These are phyloP conservation scores for Rhodotorula sp. DNA, from an alignment of 1,284 basidiomycete species.

Conservation along the genomic window DNA sequence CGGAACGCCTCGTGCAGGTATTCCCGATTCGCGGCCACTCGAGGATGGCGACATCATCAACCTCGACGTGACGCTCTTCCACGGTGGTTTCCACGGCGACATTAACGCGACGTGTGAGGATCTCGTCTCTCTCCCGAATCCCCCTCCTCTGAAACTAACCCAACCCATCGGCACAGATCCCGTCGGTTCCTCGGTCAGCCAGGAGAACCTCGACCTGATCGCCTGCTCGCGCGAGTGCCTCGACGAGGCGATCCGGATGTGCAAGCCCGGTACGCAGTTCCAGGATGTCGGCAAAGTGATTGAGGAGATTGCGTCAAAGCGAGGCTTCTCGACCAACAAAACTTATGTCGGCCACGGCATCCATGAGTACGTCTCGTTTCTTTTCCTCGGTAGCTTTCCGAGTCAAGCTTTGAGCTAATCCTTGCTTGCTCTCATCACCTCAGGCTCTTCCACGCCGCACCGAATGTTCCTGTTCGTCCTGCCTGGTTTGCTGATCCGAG, in stretches of 20 bases:
- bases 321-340: slow-evolving; percentile 73
- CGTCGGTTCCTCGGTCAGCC: slow-evolving; percentile 30
- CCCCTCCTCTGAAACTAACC: not conserved
- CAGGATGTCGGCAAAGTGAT: slow-evolving; percentile 57
- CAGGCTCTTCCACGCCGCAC: slow-evolving; percentile 61
- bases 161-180: slow-evolving; percentile 6
- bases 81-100: slow-evolving; percentile 79
- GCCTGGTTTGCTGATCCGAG: too few relatives aligned
- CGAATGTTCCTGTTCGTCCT: slow-evolving; percentile 25
- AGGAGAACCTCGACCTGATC: slow-evolving; percentile 73
- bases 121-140: not conserved
- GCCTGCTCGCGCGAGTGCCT: slow-evolving; percentile 73
- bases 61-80: slow-evolving; percentile 66
- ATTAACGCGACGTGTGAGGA: slow-evolving; percentile 62
- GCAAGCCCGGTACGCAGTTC: slow-evolving; percentile 43
- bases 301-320: slow-evolving; percentile 74
- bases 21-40: slow-evolving; percentile 82
- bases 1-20: slow-evolving; percentile 55
- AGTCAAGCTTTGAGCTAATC: not conserved
- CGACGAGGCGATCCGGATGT: slow-evolving; percentile 65
- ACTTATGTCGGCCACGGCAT: slow-evolving; percentile 86
- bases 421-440: not conserved
- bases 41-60: slow-evolving; percentile 91
- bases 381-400: too few relatives aligned
- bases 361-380: slow-evolving; percentile 56